Evolutionary conservation across 2,329 filamentous ascomycete genomes (phyloP).

Genomic region (Scedosporium boydii): DNA sequence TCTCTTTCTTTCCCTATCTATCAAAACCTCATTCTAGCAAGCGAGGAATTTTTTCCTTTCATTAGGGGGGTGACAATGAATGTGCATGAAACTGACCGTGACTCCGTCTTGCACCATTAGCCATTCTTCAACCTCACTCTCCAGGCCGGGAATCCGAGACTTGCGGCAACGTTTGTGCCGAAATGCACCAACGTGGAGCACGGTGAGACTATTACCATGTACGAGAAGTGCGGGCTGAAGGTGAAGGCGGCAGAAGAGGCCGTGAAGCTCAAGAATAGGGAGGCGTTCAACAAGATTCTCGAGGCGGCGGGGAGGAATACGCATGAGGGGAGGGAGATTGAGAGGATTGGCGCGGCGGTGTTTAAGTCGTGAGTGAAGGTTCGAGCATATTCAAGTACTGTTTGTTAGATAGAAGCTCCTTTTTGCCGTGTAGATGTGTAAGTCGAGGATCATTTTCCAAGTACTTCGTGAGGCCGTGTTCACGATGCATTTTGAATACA

Average conservation of each 20-base stretch:
- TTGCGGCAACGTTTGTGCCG: conserved; percentile 74
- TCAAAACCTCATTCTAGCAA: not conserved
- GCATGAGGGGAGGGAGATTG: conserved; percentile 65
- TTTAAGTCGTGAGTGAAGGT: conserved; percentile 29
- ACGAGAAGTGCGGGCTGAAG: conserved; percentile 87
- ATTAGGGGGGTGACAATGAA: not conserved
- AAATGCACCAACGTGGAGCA: conserved; percentile 69
- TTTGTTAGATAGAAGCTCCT: too few relatives aligned
- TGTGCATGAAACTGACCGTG: conserved; percentile 2
- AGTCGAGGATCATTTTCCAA: too few relatives aligned
- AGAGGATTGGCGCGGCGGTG: conserved; percentile 58
- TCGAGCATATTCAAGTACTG: too few relatives aligned
- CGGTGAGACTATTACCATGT: conserved; percentile 76
- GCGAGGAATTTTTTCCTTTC: not conserved
- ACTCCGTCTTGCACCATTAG: conserved; percentile 25
- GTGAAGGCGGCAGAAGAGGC: conserved; percentile 89
- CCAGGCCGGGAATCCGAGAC: conserved; percentile 78
- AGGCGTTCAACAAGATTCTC: conserved; percentile 63
- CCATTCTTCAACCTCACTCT: conserved; percentile 88
- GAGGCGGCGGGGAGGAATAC: conserved; percentile 63
- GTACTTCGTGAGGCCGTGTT: too few relatives aligned
- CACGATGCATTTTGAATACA: too few relatives aligned
- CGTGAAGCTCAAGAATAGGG: conserved; percentile 67
- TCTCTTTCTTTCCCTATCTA: not conserved
- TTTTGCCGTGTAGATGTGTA: too few relatives aligned